Conservation (phyloP, 1,139 yeast genomes). For the Lodderomyces oxycetoniae region DNA sequence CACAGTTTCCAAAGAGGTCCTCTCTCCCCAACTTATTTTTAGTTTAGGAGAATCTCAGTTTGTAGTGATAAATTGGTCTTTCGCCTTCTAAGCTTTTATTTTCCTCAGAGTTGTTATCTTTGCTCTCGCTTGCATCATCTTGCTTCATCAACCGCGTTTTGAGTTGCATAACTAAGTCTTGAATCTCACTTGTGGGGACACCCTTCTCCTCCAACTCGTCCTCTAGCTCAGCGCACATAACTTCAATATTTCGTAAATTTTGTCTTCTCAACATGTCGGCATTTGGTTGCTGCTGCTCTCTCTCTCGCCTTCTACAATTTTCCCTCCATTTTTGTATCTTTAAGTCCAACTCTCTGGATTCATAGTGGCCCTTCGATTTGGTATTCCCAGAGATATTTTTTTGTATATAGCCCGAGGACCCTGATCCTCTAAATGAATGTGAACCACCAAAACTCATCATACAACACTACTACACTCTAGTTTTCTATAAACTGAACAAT, state of each 20-base stretch:
- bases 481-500: too few relatives aligned
- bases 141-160: constrained; percentile 18
- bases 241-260: constrained; percentile 45
- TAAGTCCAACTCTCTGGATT: constrained; percentile 13
- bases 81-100: background rate
- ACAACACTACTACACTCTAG: too few relatives aligned
- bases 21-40: too few relatives aligned
- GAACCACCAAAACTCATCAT: constrained; percentile 34
- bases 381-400: constrained; percentile 35
- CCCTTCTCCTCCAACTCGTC: constrained; percentile 53
- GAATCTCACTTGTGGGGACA: constrained; percentile 25
- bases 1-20: too few relatives aligned
- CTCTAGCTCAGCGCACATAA: constrained; percentile 50
- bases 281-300: constrained; percentile 18
- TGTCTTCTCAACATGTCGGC: constrained; percentile 43
- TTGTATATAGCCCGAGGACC: constrained; percentile 69
- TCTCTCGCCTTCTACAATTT: constrained; percentile 16
- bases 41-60: constrained; percentile 9
- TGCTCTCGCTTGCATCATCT: background rate
- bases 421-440: constrained; percentile 62
- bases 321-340: constrained; percentile 14
- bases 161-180: constrained; percentile 19
- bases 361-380: constrained; percentile 16
- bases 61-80: constrained; percentile 4
- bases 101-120: background rate